Conservation (phyloP, 352 stramenopile genomes). For the Globisporangium cystogenes region DNA sequence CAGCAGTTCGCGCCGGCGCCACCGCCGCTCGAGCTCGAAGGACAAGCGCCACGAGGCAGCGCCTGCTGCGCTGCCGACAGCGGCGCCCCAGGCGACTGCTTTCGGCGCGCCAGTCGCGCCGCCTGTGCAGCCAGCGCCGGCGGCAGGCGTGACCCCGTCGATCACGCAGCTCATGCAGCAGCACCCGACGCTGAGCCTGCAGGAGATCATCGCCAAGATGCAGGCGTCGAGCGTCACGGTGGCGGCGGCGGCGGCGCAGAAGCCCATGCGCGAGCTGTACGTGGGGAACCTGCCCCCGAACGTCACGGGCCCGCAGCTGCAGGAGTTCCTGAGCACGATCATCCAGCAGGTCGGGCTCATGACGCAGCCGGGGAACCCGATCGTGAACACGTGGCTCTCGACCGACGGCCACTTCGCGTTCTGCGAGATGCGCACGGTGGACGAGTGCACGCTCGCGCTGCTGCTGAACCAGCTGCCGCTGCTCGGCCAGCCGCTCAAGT, state of each 20-base stretch:
- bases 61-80: conserved; percentile 30
- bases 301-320: conserved; percentile 74
- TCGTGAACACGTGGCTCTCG: conserved; percentile 84
- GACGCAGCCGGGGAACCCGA: conserved; percentile 72
- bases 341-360: conserved; percentile 83
- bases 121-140: conserved; percentile 9
- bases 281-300: conserved; percentile 83
- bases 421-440: conserved; percentile 82
- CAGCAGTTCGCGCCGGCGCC: conserved; percentile 35
- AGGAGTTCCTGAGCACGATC: conserved; percentile 85
- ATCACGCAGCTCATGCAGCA: conserved; percentile 89
- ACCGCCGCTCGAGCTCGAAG: conserved; percentile 53
- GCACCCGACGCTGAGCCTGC: conserved; percentile 83
- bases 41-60: conserved; percentile 15
- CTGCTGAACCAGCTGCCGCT: conserved; percentile 79
- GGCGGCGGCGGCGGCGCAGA: conserved; percentile 65
- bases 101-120: not conserved
- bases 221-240: conserved; percentile 73
- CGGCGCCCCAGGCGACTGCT: not conserved
- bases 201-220: conserved; percentile 89
- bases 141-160: conserved; percentile 52
- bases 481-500: conserved; percentile 80
- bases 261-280: conserved; percentile 80
- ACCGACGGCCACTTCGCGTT: conserved; percentile 85
- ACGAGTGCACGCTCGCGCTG: conserved; percentile 83